These are phyloP conservation scores for Lablab purpureus DNA, from an alignment of 306 rosid genomes.

Conservation along the genomic window DNA sequence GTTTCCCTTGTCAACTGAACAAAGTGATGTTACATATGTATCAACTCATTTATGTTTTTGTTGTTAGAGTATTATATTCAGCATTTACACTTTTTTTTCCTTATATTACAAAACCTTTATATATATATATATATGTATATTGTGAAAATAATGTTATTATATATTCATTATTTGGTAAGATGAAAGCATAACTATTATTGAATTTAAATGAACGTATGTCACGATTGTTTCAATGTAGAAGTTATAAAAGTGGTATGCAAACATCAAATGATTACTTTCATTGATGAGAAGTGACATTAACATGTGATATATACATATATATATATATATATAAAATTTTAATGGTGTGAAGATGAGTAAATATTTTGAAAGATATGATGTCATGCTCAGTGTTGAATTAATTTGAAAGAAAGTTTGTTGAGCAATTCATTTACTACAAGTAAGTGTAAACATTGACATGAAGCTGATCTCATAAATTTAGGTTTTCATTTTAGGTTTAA, in stretches of 20 bases:
- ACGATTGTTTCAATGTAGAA: neutral
- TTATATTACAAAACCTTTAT: too few relatives aligned
- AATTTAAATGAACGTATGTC: neutral
- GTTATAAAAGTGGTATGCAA: neutral
- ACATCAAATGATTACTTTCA: neutral
- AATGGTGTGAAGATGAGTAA: neutral
- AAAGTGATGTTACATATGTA: constrained; percentile 2
- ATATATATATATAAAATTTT: neutral
- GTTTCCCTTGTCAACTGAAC: constrained; percentile 2
- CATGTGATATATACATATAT: neutral
- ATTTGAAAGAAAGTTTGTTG: neutral
- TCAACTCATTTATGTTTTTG: neutral
- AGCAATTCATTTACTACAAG: neutral
- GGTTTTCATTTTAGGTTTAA: neutral
- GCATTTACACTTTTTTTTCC: neutral
- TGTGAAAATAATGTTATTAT: neutral
- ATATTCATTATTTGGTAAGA: neutral
- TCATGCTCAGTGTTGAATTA: neutral
- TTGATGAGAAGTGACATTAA: neutral
- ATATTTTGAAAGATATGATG: constrained; percentile 4
- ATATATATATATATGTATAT: neutral
- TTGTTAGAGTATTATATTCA: constrained; percentile 7
- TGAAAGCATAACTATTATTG: neutral
- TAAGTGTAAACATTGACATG: neutral
- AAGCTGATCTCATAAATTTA: constrained; percentile 10